These are phyloP conservation scores for Xerocomus spinulosus DNA, from an alignment of 768 basidiomycete genomes.

Conservation along the genomic window DNA sequence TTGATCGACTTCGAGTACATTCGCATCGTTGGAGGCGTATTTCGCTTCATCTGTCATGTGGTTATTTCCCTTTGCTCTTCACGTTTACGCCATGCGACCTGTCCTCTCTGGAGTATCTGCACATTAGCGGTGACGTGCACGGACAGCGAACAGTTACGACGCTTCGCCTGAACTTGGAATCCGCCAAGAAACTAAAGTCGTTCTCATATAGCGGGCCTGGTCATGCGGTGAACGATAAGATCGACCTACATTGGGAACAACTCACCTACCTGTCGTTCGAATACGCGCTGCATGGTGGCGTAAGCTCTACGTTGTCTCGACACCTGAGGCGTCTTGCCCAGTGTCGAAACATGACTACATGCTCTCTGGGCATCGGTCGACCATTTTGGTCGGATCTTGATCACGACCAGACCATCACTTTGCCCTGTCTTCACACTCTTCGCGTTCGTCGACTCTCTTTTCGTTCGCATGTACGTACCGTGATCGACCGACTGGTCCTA, in stretches of 20 bases:
- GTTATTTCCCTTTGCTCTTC: constrained; percentile 16
- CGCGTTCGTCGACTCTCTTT: constrained; percentile 13
- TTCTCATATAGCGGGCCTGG: constrained; percentile 13
- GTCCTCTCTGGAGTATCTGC: constrained; percentile 11
- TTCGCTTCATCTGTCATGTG: constrained; percentile 5
- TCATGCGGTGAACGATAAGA: background rate
- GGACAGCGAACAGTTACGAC: background rate
- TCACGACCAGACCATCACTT: background rate
- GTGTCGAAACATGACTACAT: constrained; percentile 20
- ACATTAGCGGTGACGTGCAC: constrained; percentile 4
- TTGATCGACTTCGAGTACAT: constrained; percentile 10
- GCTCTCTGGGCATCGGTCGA: constrained; percentile 15
- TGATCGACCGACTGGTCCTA: constrained; percentile 12
- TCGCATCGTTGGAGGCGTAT: constrained; percentile 17
- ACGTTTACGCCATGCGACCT: constrained; percentile 14
- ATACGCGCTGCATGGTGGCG: constrained; percentile 2
- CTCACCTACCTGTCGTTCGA: constrained; percentile 13
- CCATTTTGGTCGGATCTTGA: background rate
- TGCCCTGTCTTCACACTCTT: constrained; percentile 13
- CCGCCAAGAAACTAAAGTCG: constrained; percentile 13
- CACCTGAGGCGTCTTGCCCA: constrained; percentile 3
- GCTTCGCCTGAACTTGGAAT: constrained; percentile 4
- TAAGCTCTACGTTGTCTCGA: constrained; percentile 2
- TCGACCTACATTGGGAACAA: constrained; percentile 11
- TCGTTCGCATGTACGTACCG: background rate